phyloP scores from a whole-genome alignment of 1,284 basidiomycete species.

The Naganishia liquefaciens region DNA sequence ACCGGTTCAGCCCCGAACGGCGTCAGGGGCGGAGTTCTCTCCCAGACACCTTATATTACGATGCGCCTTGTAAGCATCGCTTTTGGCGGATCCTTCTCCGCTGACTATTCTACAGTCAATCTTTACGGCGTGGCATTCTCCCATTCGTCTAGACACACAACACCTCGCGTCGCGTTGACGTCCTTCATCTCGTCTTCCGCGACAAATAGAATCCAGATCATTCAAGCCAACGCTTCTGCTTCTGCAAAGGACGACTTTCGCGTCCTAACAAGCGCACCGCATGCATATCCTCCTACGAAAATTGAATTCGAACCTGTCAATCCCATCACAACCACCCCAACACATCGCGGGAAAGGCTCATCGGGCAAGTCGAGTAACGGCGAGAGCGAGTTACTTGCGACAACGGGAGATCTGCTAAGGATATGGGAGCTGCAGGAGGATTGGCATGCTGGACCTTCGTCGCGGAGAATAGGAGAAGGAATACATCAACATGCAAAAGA shows the following conservation, averaged over 20 bases:
- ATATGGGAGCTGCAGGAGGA: conserved; percentile 73
- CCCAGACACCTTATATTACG: conserved; percentile 33
- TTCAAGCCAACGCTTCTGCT: conserved; percentile 34
- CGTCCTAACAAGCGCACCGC: conserved; percentile 41
- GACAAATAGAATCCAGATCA: conserved; percentile 48
- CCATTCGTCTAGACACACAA: conserved; percentile 44
- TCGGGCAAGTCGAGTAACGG: conserved; percentile 35
- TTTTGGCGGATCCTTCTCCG: neutral
- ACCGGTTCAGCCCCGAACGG: conserved; percentile 19
- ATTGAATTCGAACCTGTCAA: conserved; percentile 51
- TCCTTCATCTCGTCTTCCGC: conserved; percentile 44
- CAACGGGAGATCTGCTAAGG: conserved; percentile 82
- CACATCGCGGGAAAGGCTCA: conserved; percentile 35
- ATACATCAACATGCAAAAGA: conserved; percentile 38
- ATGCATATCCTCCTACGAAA: conserved; percentile 52
- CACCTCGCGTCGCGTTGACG: conserved; percentile 45
- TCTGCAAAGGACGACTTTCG: conserved; percentile 38
- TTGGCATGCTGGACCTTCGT: conserved; percentile 14
- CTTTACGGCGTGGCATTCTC: conserved; percentile 53
- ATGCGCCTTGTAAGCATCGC: conserved; percentile 33
- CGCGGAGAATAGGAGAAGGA: conserved; percentile 37
- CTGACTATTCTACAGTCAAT: conserved; percentile 40
- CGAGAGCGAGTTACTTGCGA: conserved; percentile 72
- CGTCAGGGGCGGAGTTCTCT: conserved; percentile 3
- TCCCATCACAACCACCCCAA: conserved; percentile 12